Evolutionary conservation across 1,284 basidiomycete genomes (phyloP), one percentile per base, ranked within the genome.

Genomic region (Cryptococcus amylolentus): DNA sequence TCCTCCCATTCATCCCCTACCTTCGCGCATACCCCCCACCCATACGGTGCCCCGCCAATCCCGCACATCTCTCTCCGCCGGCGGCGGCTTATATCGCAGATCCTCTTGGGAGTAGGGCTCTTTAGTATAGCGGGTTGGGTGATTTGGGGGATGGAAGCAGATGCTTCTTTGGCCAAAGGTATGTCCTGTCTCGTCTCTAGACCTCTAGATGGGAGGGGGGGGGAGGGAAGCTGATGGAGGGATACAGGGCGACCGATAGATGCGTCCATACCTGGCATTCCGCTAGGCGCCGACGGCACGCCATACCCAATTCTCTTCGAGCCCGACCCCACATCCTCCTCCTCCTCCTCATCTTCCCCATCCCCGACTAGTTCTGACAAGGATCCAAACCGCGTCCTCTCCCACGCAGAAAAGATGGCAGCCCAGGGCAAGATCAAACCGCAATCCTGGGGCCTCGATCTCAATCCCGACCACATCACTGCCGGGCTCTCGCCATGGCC

Each of bases 401-500:
- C 46, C 4, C 52, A 56, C 23, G 58, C 52, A 9, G 58, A 60
- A 26, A 52, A 60, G 27, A 56, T 60, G 53, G 59, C 56, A 7
- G 49, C 46, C 23, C 47, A 52, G 31, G 52, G 56, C 2, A 12
- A 49, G 1, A 57, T 61, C 26, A 20, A 50, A 41, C 52, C 52
- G 16, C 63, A 60, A 42, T 31, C 23, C 49, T 70, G 68, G 68
- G 66, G 70, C 35, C 54, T 65, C 18, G 27, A 60, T 49, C 54
- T 70, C 44, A 56, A 62, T 18, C 54, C 69, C 49, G n/a, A 52
- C 26, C n/a, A 52, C 26, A 43, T 72, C 27, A 44, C 66, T 10
- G 52, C 55, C 7, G 60, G 64, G 38, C 52, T 71, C 35, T 23
- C 62, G 28, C 58, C 65, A 8, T 71, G 68, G 65, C 67, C 65